phyloP scores from a whole-genome alignment of 2,329 filamentous ascomycete genomes.

The Chaetomiaceae sp. region DNA sequence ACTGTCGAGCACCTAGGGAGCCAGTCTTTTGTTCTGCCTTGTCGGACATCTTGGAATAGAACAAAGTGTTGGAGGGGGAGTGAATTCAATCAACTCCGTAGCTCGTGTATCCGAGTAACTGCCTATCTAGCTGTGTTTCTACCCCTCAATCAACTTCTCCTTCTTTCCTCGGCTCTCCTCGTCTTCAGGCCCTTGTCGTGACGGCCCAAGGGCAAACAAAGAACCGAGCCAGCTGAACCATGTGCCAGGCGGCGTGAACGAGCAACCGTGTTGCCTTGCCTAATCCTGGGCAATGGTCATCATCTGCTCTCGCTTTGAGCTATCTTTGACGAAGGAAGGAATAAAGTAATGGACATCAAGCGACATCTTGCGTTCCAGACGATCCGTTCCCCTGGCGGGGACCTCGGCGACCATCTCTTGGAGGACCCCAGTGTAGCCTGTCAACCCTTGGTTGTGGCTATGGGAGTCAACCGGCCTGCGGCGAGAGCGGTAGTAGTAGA shows the following conservation, averaged over 20 bases:
- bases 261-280: neutral
- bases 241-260: neutral
- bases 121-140: too few species aligned
- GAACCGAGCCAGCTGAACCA: neutral
- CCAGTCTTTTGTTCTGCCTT: too few species aligned
- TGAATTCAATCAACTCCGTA: too few species aligned
- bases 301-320: neutral
- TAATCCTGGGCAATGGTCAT: neutral
- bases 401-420: slow-evolving; percentile 20
- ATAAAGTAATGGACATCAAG: slow-evolving; percentile 18
- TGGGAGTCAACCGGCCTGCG: slow-evolving; percentile 1
- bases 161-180: too few species aligned
- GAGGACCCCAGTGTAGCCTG: slow-evolving; percentile 19
- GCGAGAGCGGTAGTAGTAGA: slow-evolving; percentile 16
- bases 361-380: slow-evolving; percentile 20
- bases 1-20: too few species aligned
- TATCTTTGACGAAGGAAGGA: neutral
- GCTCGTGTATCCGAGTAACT: too few species aligned
- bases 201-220: neutral
- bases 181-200: neutral
- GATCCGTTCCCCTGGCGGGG: slow-evolving; percentile 12
- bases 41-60: too few species aligned
- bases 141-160: too few species aligned
- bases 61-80: too few species aligned
- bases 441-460: neutral